phyloP scores from a whole-genome alignment of 1,139 yeast species.

The Geotrichum macrosporum region DNA sequence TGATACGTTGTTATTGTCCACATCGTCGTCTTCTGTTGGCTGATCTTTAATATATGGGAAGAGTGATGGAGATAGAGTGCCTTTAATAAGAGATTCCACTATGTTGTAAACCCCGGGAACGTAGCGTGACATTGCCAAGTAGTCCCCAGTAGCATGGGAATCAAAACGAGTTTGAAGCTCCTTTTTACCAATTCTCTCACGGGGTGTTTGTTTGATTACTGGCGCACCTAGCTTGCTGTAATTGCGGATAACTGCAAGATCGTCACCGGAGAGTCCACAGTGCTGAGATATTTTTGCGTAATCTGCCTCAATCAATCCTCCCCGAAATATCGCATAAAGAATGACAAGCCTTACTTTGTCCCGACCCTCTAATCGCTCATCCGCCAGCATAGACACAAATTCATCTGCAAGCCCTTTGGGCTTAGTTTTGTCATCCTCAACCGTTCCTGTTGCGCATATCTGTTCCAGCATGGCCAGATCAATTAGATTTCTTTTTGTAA shows the following conservation, averaged over 20 bases:
- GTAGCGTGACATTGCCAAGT: conserved; percentile 71
- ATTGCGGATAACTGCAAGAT: conserved; percentile 60
- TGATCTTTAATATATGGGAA: conserved; percentile 79
- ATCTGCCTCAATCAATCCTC: conserved; percentile 77
- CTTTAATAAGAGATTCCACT: conserved; percentile 47
- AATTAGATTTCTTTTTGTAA: conserved; percentile 34
- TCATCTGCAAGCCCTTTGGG: conserved; percentile 63
- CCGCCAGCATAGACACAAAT: conserved; percentile 54
- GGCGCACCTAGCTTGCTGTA: conserved; percentile 64
- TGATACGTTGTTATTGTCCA: conserved; percentile 41
- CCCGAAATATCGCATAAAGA: conserved; percentile 74
- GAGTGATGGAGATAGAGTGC: conserved; percentile 50
- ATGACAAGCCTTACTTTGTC: conserved; percentile 75
- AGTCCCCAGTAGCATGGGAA: conserved; percentile 64
- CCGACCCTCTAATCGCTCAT: conserved; percentile 46
- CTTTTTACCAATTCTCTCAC: conserved; percentile 29
- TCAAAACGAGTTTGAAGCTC: conserved; percentile 38
- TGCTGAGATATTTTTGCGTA: conserved; percentile 66
- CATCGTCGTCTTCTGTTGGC: conserved; percentile 58
- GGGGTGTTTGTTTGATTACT: conserved; percentile 50
- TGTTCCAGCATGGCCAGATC: conserved; percentile 46
- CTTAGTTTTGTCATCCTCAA: conserved; percentile 60
- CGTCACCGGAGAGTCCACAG: conserved; percentile 58
- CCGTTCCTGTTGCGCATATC: conserved; percentile 65
- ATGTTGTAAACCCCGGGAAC: conserved; percentile 65